Base-by-base conservation (phyloP, 805 yeast genomes). In the Metschnikowia cubensis region DNA sequence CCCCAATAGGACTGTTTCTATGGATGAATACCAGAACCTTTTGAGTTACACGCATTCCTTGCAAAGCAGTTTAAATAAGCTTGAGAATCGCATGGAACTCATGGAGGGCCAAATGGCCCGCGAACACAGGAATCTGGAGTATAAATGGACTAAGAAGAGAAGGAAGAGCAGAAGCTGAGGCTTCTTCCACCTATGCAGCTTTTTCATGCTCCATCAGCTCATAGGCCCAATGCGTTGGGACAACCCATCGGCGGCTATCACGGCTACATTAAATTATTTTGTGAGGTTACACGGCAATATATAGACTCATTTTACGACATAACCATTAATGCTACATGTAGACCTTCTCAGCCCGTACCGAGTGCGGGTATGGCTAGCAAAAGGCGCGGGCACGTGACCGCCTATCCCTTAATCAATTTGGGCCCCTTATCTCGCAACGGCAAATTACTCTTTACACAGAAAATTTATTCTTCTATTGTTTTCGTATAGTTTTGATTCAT, bases 11-110 rank as follows among this genome's bases (percentile, higher is more conserved):
- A 65, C 35, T 49, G 69, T 69, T 14, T 58, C 66, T 2, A 51
- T 64, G 48, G 60, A 62, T 3, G 63, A 60, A 46, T 71, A 70
- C 54, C 70, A 67, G 36, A 71, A 70, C 41, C 58, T 71, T 40
- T 66, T 67, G n/a, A 53, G 58, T 4, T 69, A 69, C 50, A 66
- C 74, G 3, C 66, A 64, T 18, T 49, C 59, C 1, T 54, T 71
- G n/a, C 71, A 70, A 49, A 64, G 62, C 10, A 62, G 55, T 37
- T 50, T 70, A 45, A 51, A 41, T 36, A 56, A 52, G 33, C 62
- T 70, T 58, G 67, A 64, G 48, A 34, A 34, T 15, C 45, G 73
- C 32, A 48, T 70, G 25, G 55, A 59, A 41, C 44, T 51, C 13
- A 50, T 69, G 25, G 74, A 68, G 51, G 67, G 60, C 31, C 64